Evolutionary conservation across 139 green algal species (phyloP).

Genomic region (Chlorella sp.): DNA sequence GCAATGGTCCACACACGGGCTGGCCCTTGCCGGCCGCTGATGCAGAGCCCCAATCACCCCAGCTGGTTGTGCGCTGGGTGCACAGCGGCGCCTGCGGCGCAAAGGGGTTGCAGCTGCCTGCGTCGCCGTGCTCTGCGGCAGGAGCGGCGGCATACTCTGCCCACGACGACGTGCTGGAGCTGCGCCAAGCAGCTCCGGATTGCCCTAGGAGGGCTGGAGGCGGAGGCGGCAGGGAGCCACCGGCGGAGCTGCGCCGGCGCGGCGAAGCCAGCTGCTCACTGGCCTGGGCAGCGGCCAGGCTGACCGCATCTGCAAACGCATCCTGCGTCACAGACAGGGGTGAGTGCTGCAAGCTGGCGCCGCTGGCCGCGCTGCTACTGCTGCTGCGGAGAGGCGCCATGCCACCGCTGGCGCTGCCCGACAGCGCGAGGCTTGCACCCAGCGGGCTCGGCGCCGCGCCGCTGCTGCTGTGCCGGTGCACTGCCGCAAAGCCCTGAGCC

Average conservation of each 20-base stretch:
- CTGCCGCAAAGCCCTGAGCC: background rate
- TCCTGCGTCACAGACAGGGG: background rate
- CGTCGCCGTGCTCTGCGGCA: background rate
- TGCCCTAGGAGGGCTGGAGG: background rate
- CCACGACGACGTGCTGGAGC: background rate
- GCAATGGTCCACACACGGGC: too few species aligned
- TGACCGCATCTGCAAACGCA: background rate
- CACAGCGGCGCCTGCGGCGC: too few species aligned
- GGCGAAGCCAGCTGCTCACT: background rate
- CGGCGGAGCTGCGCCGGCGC: background rate
- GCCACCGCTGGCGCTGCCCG: background rate
- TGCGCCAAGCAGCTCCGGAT: background rate
- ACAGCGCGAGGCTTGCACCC: too few species aligned
- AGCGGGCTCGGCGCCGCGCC: background rate
- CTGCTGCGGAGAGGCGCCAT: too few species aligned
- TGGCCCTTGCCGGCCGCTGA: too few species aligned
- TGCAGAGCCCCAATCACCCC: too few species aligned
- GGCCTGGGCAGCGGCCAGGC: background rate
- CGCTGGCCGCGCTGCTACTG: background rate
- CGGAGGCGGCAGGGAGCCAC: background rate
- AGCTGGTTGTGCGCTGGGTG: too few species aligned
- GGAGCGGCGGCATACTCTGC: conserved; percentile 5
- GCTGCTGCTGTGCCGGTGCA: background rate
- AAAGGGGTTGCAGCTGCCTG: background rate
- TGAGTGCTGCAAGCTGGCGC: background rate